phyloP scores from a whole-genome alignment of 2,329 filamentous ascomycete genomes.

The Aspergillus sp. region DNA sequence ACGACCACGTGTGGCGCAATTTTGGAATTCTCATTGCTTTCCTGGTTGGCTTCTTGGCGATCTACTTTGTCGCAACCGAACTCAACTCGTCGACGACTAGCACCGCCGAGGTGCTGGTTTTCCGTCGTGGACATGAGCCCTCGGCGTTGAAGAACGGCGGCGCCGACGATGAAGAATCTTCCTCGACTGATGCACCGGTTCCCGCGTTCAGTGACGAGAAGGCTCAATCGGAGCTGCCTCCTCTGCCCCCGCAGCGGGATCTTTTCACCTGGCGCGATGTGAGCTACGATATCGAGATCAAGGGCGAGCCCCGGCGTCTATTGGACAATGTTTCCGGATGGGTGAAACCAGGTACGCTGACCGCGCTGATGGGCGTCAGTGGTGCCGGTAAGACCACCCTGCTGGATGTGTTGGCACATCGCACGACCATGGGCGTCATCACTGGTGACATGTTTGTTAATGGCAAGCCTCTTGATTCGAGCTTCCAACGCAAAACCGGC shows the following conservation, averaged over 20 bases:
- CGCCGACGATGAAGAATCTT: constrained; percentile 5
- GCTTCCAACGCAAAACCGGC: constrained; percentile 33
- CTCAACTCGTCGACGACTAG: constrained; percentile 62
- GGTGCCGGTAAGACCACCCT: constrained; percentile 90
- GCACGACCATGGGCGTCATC: constrained; percentile 82
- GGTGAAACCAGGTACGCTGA: constrained; percentile 88
- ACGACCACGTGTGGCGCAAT: constrained; percentile 64
- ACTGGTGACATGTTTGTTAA: constrained; percentile 81
- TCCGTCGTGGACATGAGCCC: constrained; percentile 55
- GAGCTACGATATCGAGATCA: constrained; percentile 60
- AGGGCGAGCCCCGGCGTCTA: constrained; percentile 68
- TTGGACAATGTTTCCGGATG: constrained; percentile 84
- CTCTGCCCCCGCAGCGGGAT: constrained; percentile 53
- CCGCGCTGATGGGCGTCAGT: constrained; percentile 84
- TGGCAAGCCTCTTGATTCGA: constrained; percentile 61
- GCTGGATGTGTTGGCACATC: constrained; percentile 77
- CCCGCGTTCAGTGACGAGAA: constrained; percentile 3
- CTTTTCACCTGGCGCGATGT: constrained; percentile 80
- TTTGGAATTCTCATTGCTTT: constrained; percentile 67
- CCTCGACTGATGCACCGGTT: neutral
- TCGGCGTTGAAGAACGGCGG: constrained; percentile 3
- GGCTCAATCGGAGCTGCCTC: constrained; percentile 43
- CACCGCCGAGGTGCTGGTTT: constrained; percentile 73
- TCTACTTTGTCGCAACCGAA: constrained; percentile 53
- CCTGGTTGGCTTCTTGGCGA: constrained; percentile 56